These are phyloP conservation scores for Solanum raphanifolium DNA, from an alignment of 257 asterid species.

Conservation along the genomic window DNA sequence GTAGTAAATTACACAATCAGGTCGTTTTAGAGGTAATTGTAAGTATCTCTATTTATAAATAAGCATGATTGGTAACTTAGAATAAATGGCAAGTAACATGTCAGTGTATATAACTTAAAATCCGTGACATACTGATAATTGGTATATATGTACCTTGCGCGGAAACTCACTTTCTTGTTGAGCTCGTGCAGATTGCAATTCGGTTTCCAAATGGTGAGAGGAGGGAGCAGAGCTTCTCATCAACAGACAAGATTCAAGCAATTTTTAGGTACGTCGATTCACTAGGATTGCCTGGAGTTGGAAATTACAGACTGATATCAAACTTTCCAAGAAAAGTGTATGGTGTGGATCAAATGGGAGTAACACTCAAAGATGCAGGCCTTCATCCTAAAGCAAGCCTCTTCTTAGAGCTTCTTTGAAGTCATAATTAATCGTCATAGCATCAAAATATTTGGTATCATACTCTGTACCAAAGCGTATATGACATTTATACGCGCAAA, in stretches of 20 bases:
- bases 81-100: not conserved
- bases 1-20: not conserved
- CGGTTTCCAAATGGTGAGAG: slow-evolving; percentile 91
- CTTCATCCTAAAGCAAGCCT: slow-evolving; percentile 84
- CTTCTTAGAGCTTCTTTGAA: slow-evolving; percentile 61
- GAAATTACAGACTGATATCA: slow-evolving; percentile 56
- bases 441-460: not conserved
- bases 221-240: slow-evolving; percentile 52
- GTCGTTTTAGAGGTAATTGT: too few relatives aligned
- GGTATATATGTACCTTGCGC: not conserved
- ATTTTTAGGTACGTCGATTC: slow-evolving; percentile 51
- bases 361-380: slow-evolving; percentile 52
- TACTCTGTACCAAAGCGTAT: not conserved
- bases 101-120: not conserved
- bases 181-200: slow-evolving; percentile 41
- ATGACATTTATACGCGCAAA: not conserved
- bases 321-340: slow-evolving; percentile 71
- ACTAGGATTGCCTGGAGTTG: slow-evolving; percentile 38
- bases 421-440: not conserved
- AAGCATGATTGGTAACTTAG: not conserved
- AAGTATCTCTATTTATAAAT: not conserved
- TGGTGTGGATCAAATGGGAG: slow-evolving; percentile 53
- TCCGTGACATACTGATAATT: not conserved
- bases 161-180: not conserved
- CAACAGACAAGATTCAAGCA: slow-evolving; percentile 49